Base-by-base conservation (phyloP, 2,329 filamentous ascomycete genomes). In the Cryphonectria nitschkei region DNA sequence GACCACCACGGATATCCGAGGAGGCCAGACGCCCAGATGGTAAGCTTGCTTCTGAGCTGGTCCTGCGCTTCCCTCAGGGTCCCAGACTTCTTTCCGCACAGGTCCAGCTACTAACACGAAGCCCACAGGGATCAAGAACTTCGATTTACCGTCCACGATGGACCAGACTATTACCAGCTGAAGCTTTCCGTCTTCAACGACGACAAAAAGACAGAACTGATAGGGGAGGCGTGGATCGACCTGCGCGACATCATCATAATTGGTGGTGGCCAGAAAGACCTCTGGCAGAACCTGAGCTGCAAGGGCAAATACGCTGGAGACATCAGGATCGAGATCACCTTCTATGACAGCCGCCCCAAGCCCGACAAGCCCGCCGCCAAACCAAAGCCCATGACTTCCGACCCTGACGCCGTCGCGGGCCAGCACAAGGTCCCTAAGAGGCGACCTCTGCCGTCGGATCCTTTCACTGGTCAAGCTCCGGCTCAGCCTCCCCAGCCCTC, bases 181-280 rank as follows among this genome's bases (percentile, higher is more conserved):
- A 99, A 99, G 80, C 87, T 98, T 22, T 98, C 95, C 2, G 89
- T 98, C 7, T 99, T 99, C 84, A 98, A 97, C 79, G 96, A 99
- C 77, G 96, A 99, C 82, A 98, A 98, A 84, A 97, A 92, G 84
- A 98, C 95, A 0, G 96, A 99, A 75, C 82, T 99, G 74, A 98
- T 99, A 76, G 96, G 96, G 74, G 96, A 99, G 81, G 90, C 93
- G 8, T 98, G 93, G 91, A 89, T 98, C 71, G 92, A 93, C 77
- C 85, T 99, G 72, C 90, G 90, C 75, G 87, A 89, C 75, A 92
- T 99, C 76, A 88, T 99, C 73, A 87, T 95, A 29, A 85, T 90
- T 1, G 95, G 96, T 64, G 96, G 96, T 65, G 95, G 96, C n/a
- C 94, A 98, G 82, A 94, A 88, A 78, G 96, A 99, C 81, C 85